phyloP scores from a whole-genome alignment of 2,329 filamentous ascomycete species.

The Nigrograna mackinnonii region DNA sequence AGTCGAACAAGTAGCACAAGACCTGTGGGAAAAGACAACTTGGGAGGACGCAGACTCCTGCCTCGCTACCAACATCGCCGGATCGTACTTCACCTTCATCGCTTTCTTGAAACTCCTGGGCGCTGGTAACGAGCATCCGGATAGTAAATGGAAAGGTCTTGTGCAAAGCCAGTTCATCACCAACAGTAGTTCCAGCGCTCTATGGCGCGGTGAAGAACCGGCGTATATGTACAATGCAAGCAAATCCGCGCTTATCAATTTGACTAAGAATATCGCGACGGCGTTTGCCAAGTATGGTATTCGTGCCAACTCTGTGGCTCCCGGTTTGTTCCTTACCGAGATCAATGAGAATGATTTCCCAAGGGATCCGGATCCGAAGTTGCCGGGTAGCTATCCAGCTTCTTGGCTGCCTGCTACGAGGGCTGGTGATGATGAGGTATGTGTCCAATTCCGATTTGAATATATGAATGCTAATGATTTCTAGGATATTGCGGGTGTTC shows the following conservation, averaged over 20 bases:
- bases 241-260: constrained; percentile 50
- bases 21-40: too few species aligned
- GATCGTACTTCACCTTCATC: constrained; percentile 41
- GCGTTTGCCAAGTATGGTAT: constrained; percentile 44
- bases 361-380: too few species aligned
- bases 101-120: constrained; percentile 45
- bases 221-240: constrained; percentile 10
- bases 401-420: constrained; percentile 7
- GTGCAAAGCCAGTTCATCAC: constrained; percentile 13
- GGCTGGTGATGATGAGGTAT: constrained; percentile 58
- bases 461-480: too few species aligned
- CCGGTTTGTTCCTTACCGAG: constrained; percentile 32
- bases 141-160: constrained; percentile 5
- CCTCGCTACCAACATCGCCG: constrained; percentile 41
- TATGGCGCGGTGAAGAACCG: constrained; percentile 1
- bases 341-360: constrained; percentile 1
- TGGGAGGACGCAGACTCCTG: background rate
- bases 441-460: too few species aligned
- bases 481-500: constrained; percentile 66
- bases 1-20: too few species aligned
- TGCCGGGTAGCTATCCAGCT: too few species aligned
- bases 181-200: constrained; percentile 3
- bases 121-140: constrained; percentile 43
- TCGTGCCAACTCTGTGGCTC: constrained; percentile 52
- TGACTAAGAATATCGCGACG: constrained; percentile 54